Conservation (phyloP, 768 basidiomycete genomes). For the Leccinum broughii region DNA sequence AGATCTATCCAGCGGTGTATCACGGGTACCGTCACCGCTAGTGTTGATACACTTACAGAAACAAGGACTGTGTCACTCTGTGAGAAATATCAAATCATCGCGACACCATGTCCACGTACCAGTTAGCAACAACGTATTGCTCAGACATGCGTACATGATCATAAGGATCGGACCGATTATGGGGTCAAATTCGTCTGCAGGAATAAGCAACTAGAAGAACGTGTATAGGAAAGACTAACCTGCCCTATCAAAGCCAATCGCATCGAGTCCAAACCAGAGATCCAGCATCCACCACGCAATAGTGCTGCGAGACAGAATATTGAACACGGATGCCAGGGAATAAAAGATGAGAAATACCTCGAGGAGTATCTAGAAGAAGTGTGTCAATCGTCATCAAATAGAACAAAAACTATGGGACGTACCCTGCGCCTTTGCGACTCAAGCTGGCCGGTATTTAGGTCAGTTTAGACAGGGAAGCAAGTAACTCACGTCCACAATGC, state of each 20-base stretch:
- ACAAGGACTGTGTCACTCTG: slow-evolving; percentile 59
- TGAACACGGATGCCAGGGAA: not conserved
- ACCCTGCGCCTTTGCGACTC: slow-evolving; percentile 61
- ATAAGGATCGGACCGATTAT: slow-evolving; percentile 90
- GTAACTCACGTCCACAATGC: slow-evolving; percentile 85
- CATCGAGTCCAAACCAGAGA: slow-evolving; percentile 93
- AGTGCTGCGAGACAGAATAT: slow-evolving; percentile 36
- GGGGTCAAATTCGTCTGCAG: slow-evolving; percentile 73
- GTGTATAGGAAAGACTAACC: slow-evolving; percentile 47
- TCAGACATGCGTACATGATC: slow-evolving; percentile 88
- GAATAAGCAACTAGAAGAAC: slow-evolving; percentile 5
- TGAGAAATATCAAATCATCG: slow-evolving; percentile 1
- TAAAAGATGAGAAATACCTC: slow-evolving; percentile 32
- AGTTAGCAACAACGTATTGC: slow-evolving; percentile 90
- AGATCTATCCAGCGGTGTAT: slow-evolving; percentile 55
- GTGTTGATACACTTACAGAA: slow-evolving; percentile 50
- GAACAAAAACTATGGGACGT: slow-evolving; percentile 19
- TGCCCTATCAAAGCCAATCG: slow-evolving; percentile 80
- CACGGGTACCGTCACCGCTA: slow-evolving; percentile 1
- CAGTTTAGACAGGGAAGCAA: not conserved
- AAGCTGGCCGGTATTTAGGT: slow-evolving; percentile 42
- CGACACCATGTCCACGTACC: slow-evolving; percentile 44
- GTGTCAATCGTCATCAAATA: not conserved
- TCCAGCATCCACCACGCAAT: slow-evolving; percentile 97
- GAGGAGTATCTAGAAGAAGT: slow-evolving; percentile 32